These are phyloP conservation scores for Ophiostoma montium DNA, from an alignment of 2,329 filamentous ascomycete species.

Conservation along the genomic window DNA sequence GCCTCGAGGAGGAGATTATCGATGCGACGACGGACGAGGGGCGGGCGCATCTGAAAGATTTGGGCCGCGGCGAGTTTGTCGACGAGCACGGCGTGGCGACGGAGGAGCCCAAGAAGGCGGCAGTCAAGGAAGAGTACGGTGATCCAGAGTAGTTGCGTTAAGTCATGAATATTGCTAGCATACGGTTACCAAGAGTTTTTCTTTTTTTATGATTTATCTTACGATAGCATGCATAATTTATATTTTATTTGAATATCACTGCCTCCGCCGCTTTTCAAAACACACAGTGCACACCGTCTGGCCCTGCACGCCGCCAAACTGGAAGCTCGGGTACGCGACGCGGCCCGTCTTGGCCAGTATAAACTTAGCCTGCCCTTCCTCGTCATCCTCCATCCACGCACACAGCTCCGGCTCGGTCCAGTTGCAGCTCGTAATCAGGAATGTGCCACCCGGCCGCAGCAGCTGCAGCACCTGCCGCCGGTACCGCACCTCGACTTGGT, in stretches of 20 bases:
- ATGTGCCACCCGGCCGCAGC: conserved; percentile 54
- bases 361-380: conserved; percentile 4
- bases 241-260: background rate
- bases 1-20: conserved; percentile 83
- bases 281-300: conserved; percentile 81
- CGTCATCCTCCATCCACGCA: conserved; percentile 54
- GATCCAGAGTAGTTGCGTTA: conserved; percentile 11
- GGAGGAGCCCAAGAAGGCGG: background rate
- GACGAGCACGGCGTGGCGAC: conserved; percentile 2
- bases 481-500: conserved; percentile 56
- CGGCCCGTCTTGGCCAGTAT: conserved; percentile 47
- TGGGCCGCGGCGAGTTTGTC: conserved; percentile 32
- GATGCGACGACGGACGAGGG: conserved; percentile 88
- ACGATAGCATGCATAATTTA: too few relatives aligned
- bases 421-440: conserved; percentile 91
- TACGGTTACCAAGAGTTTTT: too few relatives aligned
- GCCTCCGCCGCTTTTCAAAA: conserved; percentile 39
- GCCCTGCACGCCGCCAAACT: conserved; percentile 77
- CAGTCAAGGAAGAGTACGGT: conserved; percentile 9
- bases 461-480: conserved; percentile 51
- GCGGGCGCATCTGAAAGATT: conserved; percentile 58
- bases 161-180: background rate
- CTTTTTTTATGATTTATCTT: too few relatives aligned
- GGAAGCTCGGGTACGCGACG: conserved; percentile 74
- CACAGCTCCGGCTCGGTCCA: conserved; percentile 86